These are phyloP conservation scores for Chaetoceros muelleri DNA, from an alignment of 108 stramenopile species.

Conservation along the genomic window DNA sequence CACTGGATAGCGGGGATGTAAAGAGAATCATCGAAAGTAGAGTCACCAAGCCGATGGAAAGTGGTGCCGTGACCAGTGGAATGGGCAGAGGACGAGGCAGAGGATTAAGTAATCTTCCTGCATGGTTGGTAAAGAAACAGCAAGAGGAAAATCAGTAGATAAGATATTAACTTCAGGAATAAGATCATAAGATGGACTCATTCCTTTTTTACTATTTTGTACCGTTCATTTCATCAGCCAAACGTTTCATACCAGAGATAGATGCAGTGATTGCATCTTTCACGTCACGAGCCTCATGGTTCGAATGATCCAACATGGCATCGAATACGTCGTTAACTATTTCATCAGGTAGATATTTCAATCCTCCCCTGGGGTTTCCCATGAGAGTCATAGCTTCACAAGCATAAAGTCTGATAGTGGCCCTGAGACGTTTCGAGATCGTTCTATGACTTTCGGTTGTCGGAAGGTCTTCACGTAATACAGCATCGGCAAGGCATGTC, in stretches of 20 bases:
- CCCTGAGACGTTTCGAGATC: conserved; percentile 14
- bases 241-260: too few species aligned
- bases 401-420: conserved; percentile 56
- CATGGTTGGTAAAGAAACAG: conserved; percentile 76
- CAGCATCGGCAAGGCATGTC: conserved; percentile 27
- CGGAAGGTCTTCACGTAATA: conserved; percentile 4
- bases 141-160: conserved; percentile 19
- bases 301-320: not conserved
- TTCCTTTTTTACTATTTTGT: too few species aligned
- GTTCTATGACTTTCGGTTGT: not conserved
- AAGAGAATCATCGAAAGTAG: conserved; percentile 23
- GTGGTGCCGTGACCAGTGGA: conserved; percentile 10
- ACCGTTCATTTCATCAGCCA: too few species aligned
- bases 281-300: too few species aligned
- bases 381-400: conserved; percentile 44
- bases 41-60: not conserved
- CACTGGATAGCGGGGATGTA: conserved; percentile 22
- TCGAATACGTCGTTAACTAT: conserved; percentile 18
- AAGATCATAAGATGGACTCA: too few species aligned
- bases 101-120: conserved; percentile 66
- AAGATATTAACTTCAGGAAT: too few species aligned
- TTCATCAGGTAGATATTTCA: conserved; percentile 40
- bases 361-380: conserved; percentile 27
- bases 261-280: too few species aligned
- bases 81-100: conserved; percentile 58